Evolutionary conservation across 2,329 filamentous ascomycete species (phyloP), one percentile per base, ranked within the genome.

Genomic region (Hypocreales sp.): DNA sequence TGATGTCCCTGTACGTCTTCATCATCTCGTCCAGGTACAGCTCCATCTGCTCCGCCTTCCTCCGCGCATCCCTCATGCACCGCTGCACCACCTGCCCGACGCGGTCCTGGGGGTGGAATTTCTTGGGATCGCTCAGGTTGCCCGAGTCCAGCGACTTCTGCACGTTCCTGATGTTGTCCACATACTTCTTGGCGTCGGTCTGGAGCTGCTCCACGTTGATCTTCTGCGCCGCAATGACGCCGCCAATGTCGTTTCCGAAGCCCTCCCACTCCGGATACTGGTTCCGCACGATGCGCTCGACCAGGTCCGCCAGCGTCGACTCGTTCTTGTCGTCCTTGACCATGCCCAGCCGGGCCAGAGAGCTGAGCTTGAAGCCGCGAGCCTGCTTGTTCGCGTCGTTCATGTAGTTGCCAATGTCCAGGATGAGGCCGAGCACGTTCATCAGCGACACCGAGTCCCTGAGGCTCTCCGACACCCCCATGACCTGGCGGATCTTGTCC

Each of bases 351-450:
- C 90, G 75, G 16, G 82, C 81, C 26, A 98, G 73, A 5, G 90
- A 94, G 46, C 84, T 90, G 10, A 98, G 72, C 61, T 98, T 98
- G 75, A 98, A 98, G 35, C 90, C 90, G 31, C 79, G 81, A 4
- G 90, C 90, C 56, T 95, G 90, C 60, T 98, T 98, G 58, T 94
- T 95, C 30, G 86, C 79, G 48, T 95, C 90, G 61, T 98, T 98
- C 90, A 98, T 98, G 65, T 93, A 98, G 55, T 98, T 98, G 53
- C 90, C 90, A 46, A 98, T 93, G 51, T 94, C 87, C 42, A 98
- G 62, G 53, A 98, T 98, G 35, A 95, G 67, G 32, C 87, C 86
- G 31, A 98, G 71, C 25, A 98, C 84, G 39, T 92, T 94, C 77
- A 95, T 93, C 42, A 98, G 59, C 15, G 83, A 79, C 15, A 92